Evolutionary conservation across 352 stramenopile genomes (phyloP).

Genomic region (Pythium plurisporium): DNA sequence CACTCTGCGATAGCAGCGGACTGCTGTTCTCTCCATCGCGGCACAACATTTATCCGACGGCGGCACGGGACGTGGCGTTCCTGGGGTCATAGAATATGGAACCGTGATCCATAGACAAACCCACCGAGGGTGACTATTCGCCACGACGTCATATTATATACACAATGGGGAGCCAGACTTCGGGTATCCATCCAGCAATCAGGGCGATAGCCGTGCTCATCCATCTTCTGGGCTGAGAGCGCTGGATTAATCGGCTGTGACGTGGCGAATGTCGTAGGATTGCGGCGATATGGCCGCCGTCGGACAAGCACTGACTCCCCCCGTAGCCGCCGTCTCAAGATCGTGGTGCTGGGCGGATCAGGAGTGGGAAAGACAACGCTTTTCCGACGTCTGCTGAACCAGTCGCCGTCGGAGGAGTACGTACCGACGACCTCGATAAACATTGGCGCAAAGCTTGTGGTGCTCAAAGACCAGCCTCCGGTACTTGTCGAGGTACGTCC

Average conservation of each 20-base stretch:
- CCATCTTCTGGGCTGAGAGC: too few relatives aligned
- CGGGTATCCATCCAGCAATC: neutral
- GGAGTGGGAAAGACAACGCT: constrained; percentile 52
- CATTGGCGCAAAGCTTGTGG: constrained; percentile 53
- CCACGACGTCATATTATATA: neutral
- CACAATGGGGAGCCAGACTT: constrained; percentile 1
- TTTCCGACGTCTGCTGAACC: constrained; percentile 44
- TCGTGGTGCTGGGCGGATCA: constrained; percentile 38
- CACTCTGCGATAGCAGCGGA: neutral
- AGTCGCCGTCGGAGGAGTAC: constrained; percentile 18
- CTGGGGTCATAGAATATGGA: neutral
- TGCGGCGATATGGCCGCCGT: neutral
- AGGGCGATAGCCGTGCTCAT: too few relatives aligned
- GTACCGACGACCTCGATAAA: constrained; percentile 32
- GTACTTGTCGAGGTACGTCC: constrained; percentile 48
- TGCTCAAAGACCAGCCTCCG: constrained; percentile 29
- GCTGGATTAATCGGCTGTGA: too few relatives aligned
- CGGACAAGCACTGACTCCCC: constrained; percentile 6
- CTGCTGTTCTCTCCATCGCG: neutral
- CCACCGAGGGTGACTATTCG: neutral
- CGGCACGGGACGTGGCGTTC: too few relatives aligned
- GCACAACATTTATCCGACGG: constrained; percentile 19
- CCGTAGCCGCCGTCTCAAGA: constrained; percentile 26
- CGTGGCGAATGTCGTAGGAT: neutral
- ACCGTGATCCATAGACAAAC: constrained; percentile 1